Conservation (phyloP, 306 rosid genomes). For the Vigna hirtella region DNA sequence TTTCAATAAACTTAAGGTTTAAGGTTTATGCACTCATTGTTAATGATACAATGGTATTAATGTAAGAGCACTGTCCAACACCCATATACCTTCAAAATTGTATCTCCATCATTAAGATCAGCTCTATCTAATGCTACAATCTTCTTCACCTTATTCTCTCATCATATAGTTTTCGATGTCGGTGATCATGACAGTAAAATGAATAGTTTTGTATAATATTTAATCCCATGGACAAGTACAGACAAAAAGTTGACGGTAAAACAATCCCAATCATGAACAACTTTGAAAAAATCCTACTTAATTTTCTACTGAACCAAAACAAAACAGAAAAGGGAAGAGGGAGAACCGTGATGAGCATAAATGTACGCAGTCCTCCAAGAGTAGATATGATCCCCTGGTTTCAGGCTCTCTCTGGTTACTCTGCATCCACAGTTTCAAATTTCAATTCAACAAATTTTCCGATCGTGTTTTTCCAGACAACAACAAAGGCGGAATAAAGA, state of each 20-base stretch:
- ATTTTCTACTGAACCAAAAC: not conserved
- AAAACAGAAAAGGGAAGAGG: not conserved
- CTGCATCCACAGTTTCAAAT: slow-evolving; percentile 47
- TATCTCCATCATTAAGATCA: slow-evolving; percentile 14
- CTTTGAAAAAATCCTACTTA: not conserved
- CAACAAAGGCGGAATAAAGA: slow-evolving; percentile 1
- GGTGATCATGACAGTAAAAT: not conserved
- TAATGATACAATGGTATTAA: not conserved
- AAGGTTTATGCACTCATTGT: not conserved
- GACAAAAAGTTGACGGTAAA: no score
- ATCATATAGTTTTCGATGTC: slow-evolving; percentile 23
- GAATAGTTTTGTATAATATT: not conserved
- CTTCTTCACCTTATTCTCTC: not conserved
- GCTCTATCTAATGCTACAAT: slow-evolving; percentile 26
- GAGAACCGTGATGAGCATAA: slow-evolving; percentile 93
- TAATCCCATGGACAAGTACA: not conserved
- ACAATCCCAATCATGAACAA: not conserved
- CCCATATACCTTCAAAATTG: not conserved
- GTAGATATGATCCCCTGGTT: slow-evolving; percentile 93
- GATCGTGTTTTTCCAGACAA: not conserved
- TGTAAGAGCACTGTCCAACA: not conserved
- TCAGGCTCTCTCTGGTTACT: slow-evolving; percentile 61
- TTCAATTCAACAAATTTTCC: not conserved
- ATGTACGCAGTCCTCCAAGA: slow-evolving; percentile 88
- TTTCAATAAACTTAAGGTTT: not conserved